These are phyloP conservation scores for Pugionium cornutum DNA, from an alignment of 345 rosid genomes.

Conservation along the genomic window DNA sequence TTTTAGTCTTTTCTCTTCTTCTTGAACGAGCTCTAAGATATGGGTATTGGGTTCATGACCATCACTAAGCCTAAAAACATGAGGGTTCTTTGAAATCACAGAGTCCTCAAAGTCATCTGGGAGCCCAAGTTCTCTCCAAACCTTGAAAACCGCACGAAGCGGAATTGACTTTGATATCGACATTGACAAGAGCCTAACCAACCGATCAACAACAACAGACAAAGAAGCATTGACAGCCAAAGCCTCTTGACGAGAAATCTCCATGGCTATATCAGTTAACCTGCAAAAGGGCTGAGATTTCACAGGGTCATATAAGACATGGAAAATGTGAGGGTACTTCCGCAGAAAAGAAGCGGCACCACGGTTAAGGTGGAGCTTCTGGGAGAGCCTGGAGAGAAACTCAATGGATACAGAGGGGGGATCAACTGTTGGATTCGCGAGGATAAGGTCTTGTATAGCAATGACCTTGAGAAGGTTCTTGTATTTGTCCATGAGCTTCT, in stretches of 20 bases:
- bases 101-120: constrained; percentile 96
- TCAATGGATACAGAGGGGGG: constrained; percentile 71
- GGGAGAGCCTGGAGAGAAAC: constrained; percentile 79
- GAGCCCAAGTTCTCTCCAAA: constrained; percentile 91
- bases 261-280: constrained; percentile 56
- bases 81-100: constrained; percentile 55
- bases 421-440: constrained; percentile 54
- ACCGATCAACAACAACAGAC: constrained; percentile 55
- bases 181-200: constrained; percentile 68
- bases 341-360: constrained; percentile 77
- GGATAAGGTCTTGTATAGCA: constrained; percentile 75
- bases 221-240: constrained; percentile 51
- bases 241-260: constrained; percentile 58
- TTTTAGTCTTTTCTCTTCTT: constrained; percentile 27
- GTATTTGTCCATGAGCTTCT: constrained; percentile 87
- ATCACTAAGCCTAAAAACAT: constrained; percentile 55
- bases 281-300: constrained; percentile 63
- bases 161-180: constrained; percentile 69
- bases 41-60: constrained; percentile 76
- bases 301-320: constrained; percentile 58
- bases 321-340: constrained; percentile 75
- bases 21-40: constrained; percentile 56
- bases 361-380: constrained; percentile 78
- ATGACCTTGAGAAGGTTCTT: constrained; percentile 75
- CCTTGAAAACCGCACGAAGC: constrained; percentile 81